Evolutionary conservation across 176 grass and related monocot species (phyloP), one percentile per base, ranked within the genome.

Genomic region (Ensete ventricosum): DNA sequence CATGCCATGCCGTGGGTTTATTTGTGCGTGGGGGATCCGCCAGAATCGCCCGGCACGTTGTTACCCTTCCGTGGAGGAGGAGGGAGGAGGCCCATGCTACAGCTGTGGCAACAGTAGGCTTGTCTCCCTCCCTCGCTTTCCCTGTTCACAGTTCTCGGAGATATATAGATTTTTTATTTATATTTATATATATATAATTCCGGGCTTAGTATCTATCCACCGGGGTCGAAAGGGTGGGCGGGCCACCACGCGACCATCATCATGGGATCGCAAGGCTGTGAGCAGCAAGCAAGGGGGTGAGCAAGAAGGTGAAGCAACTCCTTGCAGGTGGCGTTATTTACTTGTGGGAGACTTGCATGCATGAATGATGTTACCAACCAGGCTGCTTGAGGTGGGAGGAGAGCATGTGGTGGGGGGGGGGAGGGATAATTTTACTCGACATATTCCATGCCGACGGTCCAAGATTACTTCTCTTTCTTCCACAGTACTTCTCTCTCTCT

Each of bases 11-110:
- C 16, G 64, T 67, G 64, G 64, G 64, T 67, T 43, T 1, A 67
- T 67, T 67, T 65, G 63, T 9, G 24, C 1, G 74, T 81, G 68
- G 83, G 68, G 83, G 79, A 81, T 81, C 84, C 54, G 24, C 62
- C 60, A 54, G 63, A 78, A 85, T 24, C 69, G 62, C 20, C 63
- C 4, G 54, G 48, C 79, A 78, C 75, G 70, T 78, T 78, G 62
- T 48, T 67, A 78, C 53, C 72, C 51, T 27, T 50, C 22, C 9
- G 12, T 22, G 9, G 49, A 20, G 20, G 50, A 7, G 16, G 64
- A 22, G 20, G 20, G 64, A 64, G n/a, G 21, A 29, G 21, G 64
- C 84, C 79, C 68, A 5, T 51, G 2, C 22, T 55, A 81, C 62
- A 74, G 84, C 68, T 78, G 74, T 68, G 67, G 72, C 66, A 55